Percentiles rank a stretch among this genome's conserved stretches.
Evolutionary conservation across 768 basidiomycete species (phyloP).

Genomic region (Sistotremastrum niveocremeum): DNA sequence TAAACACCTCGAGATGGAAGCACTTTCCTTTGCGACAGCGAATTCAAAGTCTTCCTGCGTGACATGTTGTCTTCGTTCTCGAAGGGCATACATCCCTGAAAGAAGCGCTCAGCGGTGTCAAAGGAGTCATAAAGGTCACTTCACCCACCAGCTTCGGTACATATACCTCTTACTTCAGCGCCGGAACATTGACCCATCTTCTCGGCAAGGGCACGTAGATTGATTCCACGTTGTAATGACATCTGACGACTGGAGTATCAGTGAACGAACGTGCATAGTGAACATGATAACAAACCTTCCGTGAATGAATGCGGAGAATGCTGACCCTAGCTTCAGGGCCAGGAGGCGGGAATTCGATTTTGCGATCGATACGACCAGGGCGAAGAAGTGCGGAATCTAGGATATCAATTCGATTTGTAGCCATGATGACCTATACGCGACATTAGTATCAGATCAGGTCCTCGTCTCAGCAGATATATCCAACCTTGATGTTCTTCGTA

Average conservation of each 20-base stretch:
- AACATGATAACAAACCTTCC: conserved; percentile 47
- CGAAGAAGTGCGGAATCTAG: conserved; percentile 86
- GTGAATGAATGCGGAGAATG: conserved; percentile 93
- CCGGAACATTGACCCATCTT: conserved; percentile 99
- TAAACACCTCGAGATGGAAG: conserved; percentile 1
- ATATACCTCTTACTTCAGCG: conserved; percentile 94
- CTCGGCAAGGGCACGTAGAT: conserved; percentile 88
- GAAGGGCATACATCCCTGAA: conserved; percentile 87
- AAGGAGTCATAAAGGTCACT: not conserved
- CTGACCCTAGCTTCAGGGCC: conserved; percentile 93
- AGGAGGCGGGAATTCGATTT: conserved; percentile 98
- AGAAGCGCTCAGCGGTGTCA: not conserved
- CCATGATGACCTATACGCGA: conserved; percentile 47
- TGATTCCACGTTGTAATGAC: conserved; percentile 95
- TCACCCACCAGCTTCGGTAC: conserved; percentile 80
- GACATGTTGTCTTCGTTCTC: conserved; percentile 92
- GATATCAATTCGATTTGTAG: conserved; percentile 81
- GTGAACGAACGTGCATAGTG: not conserved
- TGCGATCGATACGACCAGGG: conserved; percentile 90
- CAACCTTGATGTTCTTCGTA: conserved; percentile 82
- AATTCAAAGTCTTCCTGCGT: conserved; percentile 99
- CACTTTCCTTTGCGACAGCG: conserved; percentile 80
- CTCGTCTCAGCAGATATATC: conserved; percentile 36
- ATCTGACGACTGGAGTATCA: conserved; percentile 37
- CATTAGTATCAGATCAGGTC: no score